Conservation (phyloP, 176 grass and related monocot genomes). For the Rhynchospora breviuscula region DNA sequence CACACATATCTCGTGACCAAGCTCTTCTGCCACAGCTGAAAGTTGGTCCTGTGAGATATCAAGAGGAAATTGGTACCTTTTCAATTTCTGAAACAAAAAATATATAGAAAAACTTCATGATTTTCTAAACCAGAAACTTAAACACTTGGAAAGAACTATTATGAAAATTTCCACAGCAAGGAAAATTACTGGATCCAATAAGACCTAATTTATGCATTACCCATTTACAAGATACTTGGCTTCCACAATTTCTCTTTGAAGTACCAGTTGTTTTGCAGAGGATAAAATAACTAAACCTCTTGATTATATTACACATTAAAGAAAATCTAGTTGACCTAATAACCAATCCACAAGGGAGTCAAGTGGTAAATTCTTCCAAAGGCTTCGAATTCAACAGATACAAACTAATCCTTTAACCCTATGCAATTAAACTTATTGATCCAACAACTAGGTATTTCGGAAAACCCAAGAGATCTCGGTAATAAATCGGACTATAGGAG, state of each 20-base stretch:
- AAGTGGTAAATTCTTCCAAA: background rate
- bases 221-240: slow-evolving; percentile 2
- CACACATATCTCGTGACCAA: slow-evolving; percentile 60
- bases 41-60: slow-evolving; percentile 62
- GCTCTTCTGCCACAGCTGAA: slow-evolving; percentile 52
- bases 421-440: background rate
- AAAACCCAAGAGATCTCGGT: background rate
- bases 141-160: background rate
- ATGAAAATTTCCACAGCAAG: background rate
- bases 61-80: slow-evolving; percentile 16
- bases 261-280: background rate
- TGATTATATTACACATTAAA: slow-evolving; percentile 17
- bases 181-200: background rate
- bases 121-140: background rate
- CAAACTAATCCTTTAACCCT: background rate
- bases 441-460: background rate
- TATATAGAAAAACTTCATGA: background rate
- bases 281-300: background rate
- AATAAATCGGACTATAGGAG: background rate
- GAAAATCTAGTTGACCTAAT: slow-evolving; percentile 1
- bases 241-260: slow-evolving; percentile 2
- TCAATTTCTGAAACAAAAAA: slow-evolving; percentile 24
- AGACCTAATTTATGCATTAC: slow-evolving; percentile 8
- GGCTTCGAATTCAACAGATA: slow-evolving; percentile 15
- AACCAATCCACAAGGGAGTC: background rate